Base-by-base conservation (phyloP, 2,329 filamentous ascomycete genomes). In the Aspergillus sp. region DNA sequence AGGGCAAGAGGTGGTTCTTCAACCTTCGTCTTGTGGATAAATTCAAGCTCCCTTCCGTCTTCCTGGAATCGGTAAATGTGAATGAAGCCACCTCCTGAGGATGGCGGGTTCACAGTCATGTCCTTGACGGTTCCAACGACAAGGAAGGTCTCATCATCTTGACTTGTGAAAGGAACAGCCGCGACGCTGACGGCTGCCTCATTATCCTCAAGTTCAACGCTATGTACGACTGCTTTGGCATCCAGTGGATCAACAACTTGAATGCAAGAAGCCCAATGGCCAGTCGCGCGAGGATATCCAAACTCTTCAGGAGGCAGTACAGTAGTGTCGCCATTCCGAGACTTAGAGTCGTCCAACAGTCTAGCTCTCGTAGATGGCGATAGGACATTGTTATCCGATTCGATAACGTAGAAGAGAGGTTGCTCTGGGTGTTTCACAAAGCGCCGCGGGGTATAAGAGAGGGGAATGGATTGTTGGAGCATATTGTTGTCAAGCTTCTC, bases 241-340 rank as follows among this genome's bases (percentile, higher is more conserved):
- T 78, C 82, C 2, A 93, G 69, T 0, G 94, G 92, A 65, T 99
- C 94, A 16, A 99, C 81, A 17, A 96, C 83, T 64, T 90, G 91
- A 60, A 99, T 92, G 71, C 92, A 97, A 9, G 93, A 97, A 38
- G 94, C 90, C 94, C 94, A 99, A 59, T 93, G 88, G 17, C 89
- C 88, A 54, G 83, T 85, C 20, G 85, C 91, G 51, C 86, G 84
- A 9, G 94, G 89, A 64, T 96, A 90, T 2, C 94, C 94, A 67
- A 99, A 96, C 4, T 95, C 89, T 59, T 87, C 83, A 1, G 90
- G 83, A 0, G 89, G 85, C 2, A 94, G 78, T 10, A 86, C 79
- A 4, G 79, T 77, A n/a, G 82, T 79, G 16, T 92, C 87, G 5
- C 88, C 89, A 66, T 90, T 91, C 7, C 85, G 83, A 3, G 84